Evolutionary conservation across 2,329 filamentous ascomycete genomes (phyloP).

Genomic region (Fusarium irregulare): DNA sequence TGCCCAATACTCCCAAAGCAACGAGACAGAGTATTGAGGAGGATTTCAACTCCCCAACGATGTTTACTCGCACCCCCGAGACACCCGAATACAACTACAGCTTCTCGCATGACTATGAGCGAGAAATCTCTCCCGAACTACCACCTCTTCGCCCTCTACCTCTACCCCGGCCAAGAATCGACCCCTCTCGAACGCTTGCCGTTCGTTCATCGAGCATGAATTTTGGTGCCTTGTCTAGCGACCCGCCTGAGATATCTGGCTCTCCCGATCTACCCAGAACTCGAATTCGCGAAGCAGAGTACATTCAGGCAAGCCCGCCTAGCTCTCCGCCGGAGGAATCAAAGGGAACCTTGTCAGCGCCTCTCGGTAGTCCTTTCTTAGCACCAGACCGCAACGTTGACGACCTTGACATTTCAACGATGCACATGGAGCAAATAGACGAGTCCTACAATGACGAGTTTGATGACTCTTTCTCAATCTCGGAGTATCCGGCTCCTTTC

Average conservation of each 20-base stretch:
- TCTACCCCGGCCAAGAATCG: slow-evolving; percentile 47
- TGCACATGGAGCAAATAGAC: slow-evolving; percentile 57
- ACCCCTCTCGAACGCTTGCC: slow-evolving; percentile 53
- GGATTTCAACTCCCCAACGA: slow-evolving; percentile 13
- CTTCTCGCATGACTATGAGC: slow-evolving; percentile 36
- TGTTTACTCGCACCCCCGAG: slow-evolving; percentile 27
- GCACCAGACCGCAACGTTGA: slow-evolving; percentile 56
- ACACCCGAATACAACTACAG: slow-evolving; percentile 37
- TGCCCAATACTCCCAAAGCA: slow-evolving; percentile 17
- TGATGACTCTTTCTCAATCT: slow-evolving; percentile 55
- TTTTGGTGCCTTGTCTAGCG: slow-evolving; percentile 57
- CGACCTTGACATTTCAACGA: slow-evolving; percentile 53
- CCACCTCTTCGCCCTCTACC: slow-evolving; percentile 50
- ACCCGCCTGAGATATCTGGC: slow-evolving; percentile 57
- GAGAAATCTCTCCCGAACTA: slow-evolving; percentile 51
- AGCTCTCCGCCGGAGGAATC: slow-evolving; percentile 59
- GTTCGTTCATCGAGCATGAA: slow-evolving; percentile 52
- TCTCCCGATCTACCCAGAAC: slow-evolving; percentile 53
- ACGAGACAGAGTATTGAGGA: slow-evolving; percentile 34
- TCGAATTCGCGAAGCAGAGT: slow-evolving; percentile 48
- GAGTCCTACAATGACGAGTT: slow-evolving; percentile 61
- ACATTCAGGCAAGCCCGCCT: slow-evolving; percentile 59
- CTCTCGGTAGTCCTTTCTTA: slow-evolving; percentile 60
- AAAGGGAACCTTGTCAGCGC: slow-evolving; percentile 52
- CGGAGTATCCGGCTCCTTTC: slow-evolving; percentile 44